phyloP scores from a whole-genome alignment of 2,329 filamentous ascomycete species.

The Aspergillus caelatus region DNA sequence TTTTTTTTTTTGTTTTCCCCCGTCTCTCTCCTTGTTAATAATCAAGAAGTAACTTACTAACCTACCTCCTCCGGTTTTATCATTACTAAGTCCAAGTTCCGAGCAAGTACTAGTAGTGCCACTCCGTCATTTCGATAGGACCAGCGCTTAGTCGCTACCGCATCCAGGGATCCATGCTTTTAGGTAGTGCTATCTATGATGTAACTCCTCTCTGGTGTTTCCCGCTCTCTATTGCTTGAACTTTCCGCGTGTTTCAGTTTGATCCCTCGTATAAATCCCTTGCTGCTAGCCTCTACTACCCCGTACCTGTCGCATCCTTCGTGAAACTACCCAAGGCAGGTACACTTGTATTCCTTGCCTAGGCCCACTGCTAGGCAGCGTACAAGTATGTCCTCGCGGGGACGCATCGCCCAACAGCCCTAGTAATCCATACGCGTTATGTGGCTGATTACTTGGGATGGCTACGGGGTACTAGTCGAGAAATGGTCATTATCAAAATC shows the following conservation, averaged over 20 bases:
- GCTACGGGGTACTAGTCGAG: neutral
- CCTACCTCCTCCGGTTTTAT: neutral
- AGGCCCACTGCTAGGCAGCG: neutral
- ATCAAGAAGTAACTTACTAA: neutral
- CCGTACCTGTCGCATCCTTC: neutral
- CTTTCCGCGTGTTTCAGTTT: slow-evolving; percentile 7
- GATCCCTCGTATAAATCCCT: slow-evolving; percentile 11
- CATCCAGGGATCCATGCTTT: neutral
- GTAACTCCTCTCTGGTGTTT: neutral
- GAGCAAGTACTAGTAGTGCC: neutral
- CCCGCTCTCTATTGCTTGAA: neutral
- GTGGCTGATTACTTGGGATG: neutral
- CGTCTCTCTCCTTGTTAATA: neutral
- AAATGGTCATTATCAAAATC: neutral
- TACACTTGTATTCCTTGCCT: neutral
- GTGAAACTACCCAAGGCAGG: slow-evolving; percentile 5
- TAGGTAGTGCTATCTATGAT: neutral
- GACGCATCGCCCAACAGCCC: neutral
- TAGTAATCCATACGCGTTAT: neutral
- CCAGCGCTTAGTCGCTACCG: neutral
- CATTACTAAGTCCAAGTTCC: neutral
- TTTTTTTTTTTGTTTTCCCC: no score
- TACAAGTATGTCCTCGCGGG: neutral
- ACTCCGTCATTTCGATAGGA: neutral
- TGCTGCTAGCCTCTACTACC: neutral